Evolutionary conservation across 1,284 basidiomycete species (phyloP), one percentile per base, ranked within the genome.

Genomic region (Cystobasidium sp.): DNA sequence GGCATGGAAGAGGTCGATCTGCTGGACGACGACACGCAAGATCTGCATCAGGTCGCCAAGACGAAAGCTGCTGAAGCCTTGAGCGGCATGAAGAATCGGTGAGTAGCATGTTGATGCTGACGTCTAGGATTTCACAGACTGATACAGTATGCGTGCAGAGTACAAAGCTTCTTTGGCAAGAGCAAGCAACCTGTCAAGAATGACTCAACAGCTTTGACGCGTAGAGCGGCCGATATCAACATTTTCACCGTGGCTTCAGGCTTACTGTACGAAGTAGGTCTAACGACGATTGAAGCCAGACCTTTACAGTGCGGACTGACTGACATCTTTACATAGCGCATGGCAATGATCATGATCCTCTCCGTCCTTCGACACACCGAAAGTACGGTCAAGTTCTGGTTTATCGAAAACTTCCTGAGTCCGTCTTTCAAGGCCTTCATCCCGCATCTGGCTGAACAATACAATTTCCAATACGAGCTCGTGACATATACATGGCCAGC

Each of bases 401-500:
- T 99, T 83, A 98, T 99, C 78, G 93, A 97, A 81, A 99, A 99
- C 84, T 99, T 98, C 87, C 86, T 99, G 24, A 98, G 96, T 0
- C 96, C 96, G 0, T 93, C 94, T 0, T 99, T 99, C 88, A 86
- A 97, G 75, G 92, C 44, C 86, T 97, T 98, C 82, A 91, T 97
- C 68, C 96, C 96, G 0, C 91, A 94, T 79, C 87, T 97, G 77
- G 93, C 94, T 0, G 84, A 88, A 78, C 91, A 91, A 77, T 98
- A 99, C 80, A 88, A 89, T 51, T 99, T 99, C 86, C 87, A 96
- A 80, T 97, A 97, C 82, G 95, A 98, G 81, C 87, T 99, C 12
- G 91, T 99, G 71, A 98, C 96, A 0, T 99, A 98, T 85, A 97
- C 97, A 80, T 99, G 96, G 96, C 97, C 96, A 0, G 91, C 91